Base-by-base conservation (phyloP, 495 filamentous ascomycete species). In the Apiosordaria backusii region DNA sequence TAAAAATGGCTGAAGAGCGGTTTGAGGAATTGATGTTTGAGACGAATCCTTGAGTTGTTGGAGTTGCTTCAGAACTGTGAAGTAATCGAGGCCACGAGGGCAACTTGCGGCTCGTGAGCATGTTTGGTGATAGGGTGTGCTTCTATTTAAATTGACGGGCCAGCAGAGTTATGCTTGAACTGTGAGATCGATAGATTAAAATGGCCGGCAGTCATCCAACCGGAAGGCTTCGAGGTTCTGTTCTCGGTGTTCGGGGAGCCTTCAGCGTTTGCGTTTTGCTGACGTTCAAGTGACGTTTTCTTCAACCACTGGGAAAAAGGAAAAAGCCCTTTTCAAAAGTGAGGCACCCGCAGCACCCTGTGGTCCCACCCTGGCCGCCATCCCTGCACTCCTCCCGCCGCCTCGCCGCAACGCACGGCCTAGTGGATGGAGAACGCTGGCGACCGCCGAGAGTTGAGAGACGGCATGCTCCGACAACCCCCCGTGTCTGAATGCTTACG, bases 391-490 rank as follows among this genome's bases (percentile, higher is more conserved):
- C 35, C 35, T 45, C 22, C 57, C 16, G n/a, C 57, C 57, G 57
- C 22, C 57, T 21, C 57, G 16, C 57, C 16, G 57, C 22, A 23
- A 25, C 18, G 59, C 27, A 27, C 24, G 59, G 59, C 5, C 24
- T 27, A n/a, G n/a, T n/a, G 19, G 22, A 21, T 6, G 59, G 29
- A 23, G 27, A 61, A 27, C 5, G 9, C 59, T 61, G 59, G 59
- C 27, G 26, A 61, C 59, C 59, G 26, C 27, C 59, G 59, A 61
- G 57, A n/a, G 23, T 21, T 21, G 27, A 1, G 19, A 61, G 24
- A 22, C 59, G 59, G 59, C 59, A 61, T 27, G 18, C 26, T 61
- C 59, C 59, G 59, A 61, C 25, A 19, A 61, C 24, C 13, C 59
- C 27, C 22, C 35, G 10, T 45, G 13, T 13, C 35, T 15, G 35